Base-by-base conservation (phyloP, 352 stramenopile genomes). In the Pythium periplocum region DNA sequence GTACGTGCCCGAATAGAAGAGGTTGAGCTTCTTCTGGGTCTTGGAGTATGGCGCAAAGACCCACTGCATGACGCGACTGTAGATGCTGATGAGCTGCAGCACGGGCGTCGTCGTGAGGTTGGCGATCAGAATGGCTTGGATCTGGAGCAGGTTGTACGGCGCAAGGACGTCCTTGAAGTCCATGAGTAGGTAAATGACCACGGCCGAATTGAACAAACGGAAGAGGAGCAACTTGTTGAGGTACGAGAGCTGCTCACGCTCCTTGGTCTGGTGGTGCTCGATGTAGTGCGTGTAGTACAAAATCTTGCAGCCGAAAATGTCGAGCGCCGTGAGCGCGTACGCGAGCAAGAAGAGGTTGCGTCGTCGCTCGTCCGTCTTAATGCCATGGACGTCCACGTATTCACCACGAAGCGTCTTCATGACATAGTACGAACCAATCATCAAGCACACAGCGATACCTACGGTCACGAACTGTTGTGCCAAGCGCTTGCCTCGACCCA, bases 181-280 rank as follows among this genome's bases (percentile, higher is more conserved):
- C 67, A 81, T 90, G 45, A 90, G 75, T 48, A 90, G 54, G 44
- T 88, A 89, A 6, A 90, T 72, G 33, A 92, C 82, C 26, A 92
- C 66, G 2, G 78, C 81, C 37, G 75, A 78, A 55, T 90, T 92
- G 66, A 88, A 88, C 2, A 56, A 59, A 30, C 81, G 81, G 37
- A 85, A 87, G 43, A 90, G 56, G 40, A 92, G 56, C 34, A 92
- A 66, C 51, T 92, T 92, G 60, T 90, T 86, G n/a, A 92, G 69
- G 48, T 77, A 78, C 35, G 78, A 90, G 26, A 88, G 51, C 54
- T 92, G 81, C 55, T 84, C 72, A 43, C 75, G 72, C 37, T 86
- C 69, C 49, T 86, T 82, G 30, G 73, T 86, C 53, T 86, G 72
- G 43, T 85, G 71, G 42, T 84, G 65, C 46, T 85, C 71, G 3